Evolutionary conservation across 495 filamentous ascomycete species (phyloP).

Genomic region (Oleoguttula mirabilis): DNA sequence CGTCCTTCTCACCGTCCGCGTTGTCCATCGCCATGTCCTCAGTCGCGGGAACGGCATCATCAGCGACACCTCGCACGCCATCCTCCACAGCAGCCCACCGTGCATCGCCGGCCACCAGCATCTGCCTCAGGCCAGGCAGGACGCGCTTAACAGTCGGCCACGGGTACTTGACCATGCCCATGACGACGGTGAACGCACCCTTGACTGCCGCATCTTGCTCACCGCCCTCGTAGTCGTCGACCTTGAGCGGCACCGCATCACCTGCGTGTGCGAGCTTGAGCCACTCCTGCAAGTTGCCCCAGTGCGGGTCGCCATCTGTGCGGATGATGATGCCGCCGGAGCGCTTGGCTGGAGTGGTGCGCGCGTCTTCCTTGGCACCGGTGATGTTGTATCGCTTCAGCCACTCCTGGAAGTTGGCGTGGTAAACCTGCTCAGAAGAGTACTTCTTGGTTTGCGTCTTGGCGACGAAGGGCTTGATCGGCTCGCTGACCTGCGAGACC

Average conservation of each 20-base stretch:
- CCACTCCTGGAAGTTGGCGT: no score
- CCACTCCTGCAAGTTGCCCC: conserved; percentile 5
- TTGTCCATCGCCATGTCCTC: background rate
- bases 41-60: no score
- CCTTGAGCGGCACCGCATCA: background rate
- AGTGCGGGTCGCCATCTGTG: conserved; percentile 1
- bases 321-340: background rate
- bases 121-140: background rate
- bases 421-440: no score
- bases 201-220: background rate
- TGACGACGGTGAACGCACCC: background rate
- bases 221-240: background rate
- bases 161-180: background rate
- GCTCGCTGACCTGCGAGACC: no score
- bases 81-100: background rate
- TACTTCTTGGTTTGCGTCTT: no score
- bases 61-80: background rate
- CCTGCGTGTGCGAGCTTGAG: background rate
- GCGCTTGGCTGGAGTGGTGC: background rate
- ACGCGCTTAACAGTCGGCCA: background rate
- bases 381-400: no score
- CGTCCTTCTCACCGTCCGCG: background rate
- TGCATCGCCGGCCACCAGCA: background rate
- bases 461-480: no score
- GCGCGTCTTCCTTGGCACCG: no score